Percentiles rank a stretch among this genome's conserved stretches.
Evolutionary conservation across 2,329 filamentous ascomycete genomes (phyloP).

Genomic region (Fusarium bulbicola): DNA sequence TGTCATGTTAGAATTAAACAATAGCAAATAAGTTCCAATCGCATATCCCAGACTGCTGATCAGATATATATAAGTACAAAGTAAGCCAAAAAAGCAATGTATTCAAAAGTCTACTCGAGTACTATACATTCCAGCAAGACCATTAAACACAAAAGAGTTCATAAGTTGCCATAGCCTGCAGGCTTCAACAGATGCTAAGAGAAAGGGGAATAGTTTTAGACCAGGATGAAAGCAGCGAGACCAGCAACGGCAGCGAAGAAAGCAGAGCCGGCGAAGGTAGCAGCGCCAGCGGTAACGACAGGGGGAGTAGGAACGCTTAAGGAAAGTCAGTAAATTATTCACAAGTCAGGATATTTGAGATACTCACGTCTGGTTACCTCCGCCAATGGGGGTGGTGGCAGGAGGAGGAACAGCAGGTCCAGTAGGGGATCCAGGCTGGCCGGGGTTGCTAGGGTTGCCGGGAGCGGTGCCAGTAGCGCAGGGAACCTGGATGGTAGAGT

Average conservation of each 20-base stretch:
- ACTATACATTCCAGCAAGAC: constrained; percentile 51
- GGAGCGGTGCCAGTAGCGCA: constrained; percentile 35
- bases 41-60: constrained; percentile 47
- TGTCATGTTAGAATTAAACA: background rate
- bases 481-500: constrained; percentile 50
- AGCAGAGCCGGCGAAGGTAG: constrained; percentile 62
- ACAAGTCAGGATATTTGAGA: background rate
- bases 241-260: constrained; percentile 64
- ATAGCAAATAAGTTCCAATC: constrained; percentile 8
- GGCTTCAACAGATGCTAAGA: constrained; percentile 50
- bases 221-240: constrained; percentile 62
- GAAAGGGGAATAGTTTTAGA: constrained; percentile 57
- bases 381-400: constrained; percentile 37
- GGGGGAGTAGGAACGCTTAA: constrained; percentile 40
- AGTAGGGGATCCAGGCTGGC: constrained; percentile 18
- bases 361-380: constrained; percentile 48
- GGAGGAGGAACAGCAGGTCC: constrained; percentile 41
- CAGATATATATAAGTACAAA: constrained; percentile 54
- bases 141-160: constrained; percentile 44
- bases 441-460: constrained; percentile 5
- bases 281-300: constrained; percentile 61
- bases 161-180: constrained; percentile 52
- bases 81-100: constrained; percentile 43
- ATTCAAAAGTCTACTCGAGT: constrained; percentile 50
- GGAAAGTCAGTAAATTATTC: constrained; percentile 20